Percentiles rank a stretch among this genome's conserved stretches.
These are phyloP conservation scores for Populus hybrid DNA, from an alignment of 441 rosid genomes.

Conservation along the genomic window DNA sequence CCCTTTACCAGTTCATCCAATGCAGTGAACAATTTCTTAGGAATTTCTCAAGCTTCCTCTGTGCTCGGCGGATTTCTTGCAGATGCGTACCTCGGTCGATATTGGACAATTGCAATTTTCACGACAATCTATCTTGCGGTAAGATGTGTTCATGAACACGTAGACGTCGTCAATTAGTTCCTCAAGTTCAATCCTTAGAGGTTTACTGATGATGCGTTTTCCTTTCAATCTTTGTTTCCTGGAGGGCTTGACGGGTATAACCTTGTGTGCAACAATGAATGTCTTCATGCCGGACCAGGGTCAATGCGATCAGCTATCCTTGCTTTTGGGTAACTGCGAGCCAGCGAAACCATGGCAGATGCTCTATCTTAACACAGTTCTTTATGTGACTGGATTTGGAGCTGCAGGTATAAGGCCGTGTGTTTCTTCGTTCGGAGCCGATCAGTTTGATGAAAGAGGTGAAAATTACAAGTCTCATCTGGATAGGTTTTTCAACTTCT, in stretches of 20 bases:
- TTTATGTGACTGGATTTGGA: slow-evolving; percentile 80
- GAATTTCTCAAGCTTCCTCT: slow-evolving; percentile 90
- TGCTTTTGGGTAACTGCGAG: slow-evolving; percentile 71
- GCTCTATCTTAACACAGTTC: slow-evolving; percentile 65
- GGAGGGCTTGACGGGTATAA: slow-evolving; percentile 89
- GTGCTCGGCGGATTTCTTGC: slow-evolving; percentile 93
- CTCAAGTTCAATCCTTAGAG: not conserved
- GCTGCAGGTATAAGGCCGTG: slow-evolving; percentile 97
- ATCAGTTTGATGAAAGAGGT: slow-evolving; percentile 90
- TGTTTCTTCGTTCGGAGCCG: slow-evolving; percentile 95
- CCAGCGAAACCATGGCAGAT: slow-evolving; percentile 89
- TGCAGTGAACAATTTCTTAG: slow-evolving; percentile 86
- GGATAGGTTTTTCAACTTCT: slow-evolving; percentile 95
- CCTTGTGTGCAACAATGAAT: slow-evolving; percentile 63
- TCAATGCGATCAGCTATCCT: slow-evolving; percentile 56
- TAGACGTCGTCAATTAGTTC: not conserved
- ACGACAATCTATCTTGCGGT: slow-evolving; percentile 82
- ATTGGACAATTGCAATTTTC: slow-evolving; percentile 93
- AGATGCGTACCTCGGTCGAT: slow-evolving; percentile 92
- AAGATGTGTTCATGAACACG: slow-evolving; percentile 15
- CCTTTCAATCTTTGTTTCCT: slow-evolving; percentile 8
- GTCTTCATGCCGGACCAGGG: slow-evolving; percentile 62
- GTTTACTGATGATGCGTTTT: not conserved
- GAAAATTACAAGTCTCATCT: slow-evolving; percentile 67
- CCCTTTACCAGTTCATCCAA: slow-evolving; percentile 80